Evolutionary conservation across 176 grass and related monocot genomes (phyloP), one percentile per base, ranked within the genome.

Genomic region (Dactylis glomerata): DNA sequence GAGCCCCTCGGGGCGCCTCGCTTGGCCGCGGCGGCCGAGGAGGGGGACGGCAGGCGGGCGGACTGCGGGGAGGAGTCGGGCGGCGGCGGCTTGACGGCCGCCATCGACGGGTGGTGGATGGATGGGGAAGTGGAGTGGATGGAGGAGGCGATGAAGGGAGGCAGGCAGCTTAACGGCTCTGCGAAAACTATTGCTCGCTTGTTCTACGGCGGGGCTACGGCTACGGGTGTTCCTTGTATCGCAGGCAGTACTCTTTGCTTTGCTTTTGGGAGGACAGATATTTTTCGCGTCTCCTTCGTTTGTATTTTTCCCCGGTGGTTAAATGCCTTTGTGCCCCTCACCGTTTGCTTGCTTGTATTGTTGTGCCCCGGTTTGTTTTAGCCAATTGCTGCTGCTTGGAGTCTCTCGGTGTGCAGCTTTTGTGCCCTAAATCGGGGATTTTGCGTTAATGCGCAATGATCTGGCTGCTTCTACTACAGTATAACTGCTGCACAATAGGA

Each of bases 331-430:
- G 47, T 64, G 72, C 20, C 75, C 74, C 81, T 79, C 66, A 10
- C 42, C 11, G 44, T 88, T 87, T 74, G 66, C 75, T 87, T 74
- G 66, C 75, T 22, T 75, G 69, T 81, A 61, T 85, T 81, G 70
- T 10, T 70, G 32, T n/a, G n/a, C n/a, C n/a, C n/a, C n/a, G 15
- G 52, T 68, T 52, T 61, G 24, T 38, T 32, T 85, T 70, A 63
- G 61, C 70, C 77, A 66, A 0, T 34, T 22, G 6, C 4, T 22
- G 11, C 7, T 22, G 16, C 10, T 73, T 73, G 23, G 33, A 23
- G 32, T 20, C 31, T 80, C 31, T 86, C 17, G 19, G 17, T 42
- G 50, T 28, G 34, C 70, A 10, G 26, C 42, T 28, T 80, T 81
- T 68, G 0, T 47, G 26, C 33, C 75, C 44, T 69, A 57, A 5